phyloP scores from a whole-genome alignment of 805 yeast genomes.

The Saccharomycopsis amapae region DNA sequence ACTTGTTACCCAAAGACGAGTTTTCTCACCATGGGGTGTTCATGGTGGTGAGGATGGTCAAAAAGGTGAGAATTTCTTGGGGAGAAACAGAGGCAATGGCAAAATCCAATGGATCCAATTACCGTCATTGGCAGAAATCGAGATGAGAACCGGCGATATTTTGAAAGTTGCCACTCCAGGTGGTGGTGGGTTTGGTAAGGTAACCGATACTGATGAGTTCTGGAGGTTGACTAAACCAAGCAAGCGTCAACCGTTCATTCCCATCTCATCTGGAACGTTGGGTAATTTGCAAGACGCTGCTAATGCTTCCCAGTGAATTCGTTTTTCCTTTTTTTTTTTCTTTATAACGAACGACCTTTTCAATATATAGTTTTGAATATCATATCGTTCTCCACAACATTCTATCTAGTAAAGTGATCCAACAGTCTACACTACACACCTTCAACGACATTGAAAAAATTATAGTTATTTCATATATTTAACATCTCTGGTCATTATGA shows the following conservation, averaged over 20 bases:
- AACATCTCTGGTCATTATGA: no score
- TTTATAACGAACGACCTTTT: no score
- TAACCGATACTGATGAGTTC: conserved; percentile 5
- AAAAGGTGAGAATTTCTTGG: conserved; percentile 62
- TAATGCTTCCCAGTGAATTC: conserved; percentile 4
- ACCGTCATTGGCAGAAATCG: conserved; percentile 67
- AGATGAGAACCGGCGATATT: conserved; percentile 53
- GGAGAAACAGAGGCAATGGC: conserved; percentile 30
- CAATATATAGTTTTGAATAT: no score
- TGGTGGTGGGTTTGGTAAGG: conserved; percentile 71
- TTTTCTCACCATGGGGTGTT: conserved; percentile 79
- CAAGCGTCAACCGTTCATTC: neutral
- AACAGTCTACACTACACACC: no score
- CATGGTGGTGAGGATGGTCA: conserved; percentile 73
- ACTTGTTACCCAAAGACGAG: conserved; percentile 79
- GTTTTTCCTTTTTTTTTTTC: neutral
- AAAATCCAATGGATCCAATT: conserved; percentile 32
- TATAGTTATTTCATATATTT: no score
- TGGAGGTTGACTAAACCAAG: conserved; percentile 3
- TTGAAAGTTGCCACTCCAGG: conserved; percentile 71
- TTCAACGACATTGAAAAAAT: no score
- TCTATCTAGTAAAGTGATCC: no score
- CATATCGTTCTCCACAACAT: no score
- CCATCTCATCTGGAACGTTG: conserved; percentile 2
- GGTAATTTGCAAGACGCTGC: conserved; percentile 1